These are phyloP conservation scores for Knoxdaviesia proteae DNA, from an alignment of 2,329 filamentous ascomycete genomes.

Conservation along the genomic window DNA sequence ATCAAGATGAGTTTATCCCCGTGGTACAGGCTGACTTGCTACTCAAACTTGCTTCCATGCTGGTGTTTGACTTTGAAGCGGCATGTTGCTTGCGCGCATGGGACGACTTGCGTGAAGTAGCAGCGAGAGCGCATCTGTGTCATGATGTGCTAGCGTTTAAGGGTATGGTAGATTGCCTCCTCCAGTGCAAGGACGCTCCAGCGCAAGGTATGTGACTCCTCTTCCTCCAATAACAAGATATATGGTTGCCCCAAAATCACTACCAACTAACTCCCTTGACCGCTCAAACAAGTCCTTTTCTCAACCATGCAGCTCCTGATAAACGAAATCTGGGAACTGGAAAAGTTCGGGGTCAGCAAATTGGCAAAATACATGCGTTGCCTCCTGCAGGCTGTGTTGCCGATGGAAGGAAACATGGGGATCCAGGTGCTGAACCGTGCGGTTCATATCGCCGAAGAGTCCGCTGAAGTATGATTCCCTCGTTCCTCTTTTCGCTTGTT, in stretches of 20 bases:
- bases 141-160: conserved; percentile 28
- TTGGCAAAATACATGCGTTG: conserved; percentile 63
- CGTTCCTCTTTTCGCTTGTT: neutral
- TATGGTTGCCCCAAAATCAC: neutral
- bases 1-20: conserved; percentile 1
- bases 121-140: conserved; percentile 27
- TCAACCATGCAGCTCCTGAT: conserved; percentile 44
- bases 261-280: neutral
- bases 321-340: conserved; percentile 40
- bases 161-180: conserved; percentile 43
- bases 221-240: neutral
- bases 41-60: conserved; percentile 41
- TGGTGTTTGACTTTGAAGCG: conserved; percentile 65
- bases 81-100: conserved; percentile 44
- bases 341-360: conserved; percentile 32
- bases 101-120: conserved; percentile 40
- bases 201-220: conserved; percentile 22
- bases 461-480: conserved; percentile 20
- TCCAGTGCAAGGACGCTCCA: conserved; percentile 28
- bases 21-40: conserved; percentile 24
- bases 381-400: conserved; percentile 47
- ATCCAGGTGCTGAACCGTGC: conserved; percentile 45
- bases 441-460: conserved; percentile 26
- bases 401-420: conserved; percentile 31
- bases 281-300: conserved; percentile 21